Evolutionary conservation across 1,284 basidiomycete genomes (phyloP).

Genomic region (Pascua guehoae): DNA sequence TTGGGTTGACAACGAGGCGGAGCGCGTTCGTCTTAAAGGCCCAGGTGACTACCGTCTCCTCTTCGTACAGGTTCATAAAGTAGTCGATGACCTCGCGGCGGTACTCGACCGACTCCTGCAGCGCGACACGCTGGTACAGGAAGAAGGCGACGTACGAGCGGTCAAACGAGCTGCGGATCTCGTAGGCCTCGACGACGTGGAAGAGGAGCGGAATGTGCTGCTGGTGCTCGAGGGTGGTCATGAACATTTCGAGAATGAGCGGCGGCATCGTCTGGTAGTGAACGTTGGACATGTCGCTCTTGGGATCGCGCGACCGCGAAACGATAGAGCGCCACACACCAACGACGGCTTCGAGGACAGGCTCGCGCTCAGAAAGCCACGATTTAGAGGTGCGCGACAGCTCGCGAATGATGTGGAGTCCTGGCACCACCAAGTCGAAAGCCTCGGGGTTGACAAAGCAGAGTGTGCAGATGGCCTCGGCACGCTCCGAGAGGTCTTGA

Average conservation of each 20-base stretch:
- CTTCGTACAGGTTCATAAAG: conserved; percentile 80
- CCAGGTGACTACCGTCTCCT: conserved; percentile 60
- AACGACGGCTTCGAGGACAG: conserved; percentile 65
- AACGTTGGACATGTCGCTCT: conserved; percentile 48
- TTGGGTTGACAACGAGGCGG: conserved; percentile 84
- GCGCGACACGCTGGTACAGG: conserved; percentile 79
- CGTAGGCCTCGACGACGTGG: conserved; percentile 79
- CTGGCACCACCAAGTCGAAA: conserved; percentile 59
- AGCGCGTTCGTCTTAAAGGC: conserved; percentile 82
- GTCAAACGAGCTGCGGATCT: conserved; percentile 77
- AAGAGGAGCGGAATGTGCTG: conserved; percentile 83
- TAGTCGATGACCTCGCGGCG: conserved; percentile 77
- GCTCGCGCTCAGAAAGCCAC: conserved; percentile 55
- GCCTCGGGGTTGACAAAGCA: conserved; percentile 60
- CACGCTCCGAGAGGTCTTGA: conserved; percentile 66
- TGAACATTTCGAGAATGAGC: conserved; percentile 72
- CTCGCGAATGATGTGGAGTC: conserved; percentile 73
- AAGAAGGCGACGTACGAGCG: conserved; percentile 78
- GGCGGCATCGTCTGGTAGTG: conserved; percentile 63
- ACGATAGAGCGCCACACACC: conserved; percentile 63
- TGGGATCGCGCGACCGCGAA: conserved; percentile 34
- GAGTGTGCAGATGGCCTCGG: conserved; percentile 59
- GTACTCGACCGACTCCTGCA: conserved; percentile 57
- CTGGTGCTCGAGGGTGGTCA: conserved; percentile 58
- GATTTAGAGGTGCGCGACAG: conserved; percentile 63